Conservation (phyloP, 345 rosid genomes). For the Leavenworthia alabamica region DNA sequence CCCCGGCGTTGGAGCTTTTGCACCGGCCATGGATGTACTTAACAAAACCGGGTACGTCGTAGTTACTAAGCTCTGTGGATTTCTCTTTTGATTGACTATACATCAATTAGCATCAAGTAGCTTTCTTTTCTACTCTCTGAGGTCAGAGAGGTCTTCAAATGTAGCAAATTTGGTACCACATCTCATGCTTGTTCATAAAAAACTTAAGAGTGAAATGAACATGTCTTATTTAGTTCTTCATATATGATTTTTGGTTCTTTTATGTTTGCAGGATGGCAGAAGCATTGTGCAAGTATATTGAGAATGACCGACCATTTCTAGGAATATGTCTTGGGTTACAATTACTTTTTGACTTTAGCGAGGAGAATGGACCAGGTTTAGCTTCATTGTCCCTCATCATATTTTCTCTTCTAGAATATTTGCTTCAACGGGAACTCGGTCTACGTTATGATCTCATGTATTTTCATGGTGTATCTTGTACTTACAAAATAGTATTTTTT, state of each 20-base stretch:
- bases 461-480: neutral
- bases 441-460: neutral
- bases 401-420: neutral
- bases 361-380: slow-evolving; percentile 87
- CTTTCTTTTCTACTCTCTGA: neutral
- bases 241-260: neutral
- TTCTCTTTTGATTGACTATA: neutral
- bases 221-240: neutral
- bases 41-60: slow-evolving; percentile 67
- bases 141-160: neutral
- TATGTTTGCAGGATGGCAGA: slow-evolving; percentile 68
- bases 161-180: neutral
- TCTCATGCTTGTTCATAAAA: neutral
- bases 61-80: neutral
- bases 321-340: slow-evolving; percentile 98
- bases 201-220: too few relatives aligned
- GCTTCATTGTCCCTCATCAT: neutral
- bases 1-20: slow-evolving; percentile 94
- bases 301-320: slow-evolving; percentile 84
- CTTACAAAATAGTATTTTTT: slow-evolving; percentile 1
- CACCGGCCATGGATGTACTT: slow-evolving; percentile 89
- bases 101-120: neutral
- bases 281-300: slow-evolving; percentile 65
- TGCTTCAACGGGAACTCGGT: neutral
- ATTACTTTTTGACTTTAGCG: slow-evolving; percentile 79